Base-by-base conservation (phyloP, 2,329 filamentous ascomycete genomes). In the Mycosphaerella sp. region DNA sequence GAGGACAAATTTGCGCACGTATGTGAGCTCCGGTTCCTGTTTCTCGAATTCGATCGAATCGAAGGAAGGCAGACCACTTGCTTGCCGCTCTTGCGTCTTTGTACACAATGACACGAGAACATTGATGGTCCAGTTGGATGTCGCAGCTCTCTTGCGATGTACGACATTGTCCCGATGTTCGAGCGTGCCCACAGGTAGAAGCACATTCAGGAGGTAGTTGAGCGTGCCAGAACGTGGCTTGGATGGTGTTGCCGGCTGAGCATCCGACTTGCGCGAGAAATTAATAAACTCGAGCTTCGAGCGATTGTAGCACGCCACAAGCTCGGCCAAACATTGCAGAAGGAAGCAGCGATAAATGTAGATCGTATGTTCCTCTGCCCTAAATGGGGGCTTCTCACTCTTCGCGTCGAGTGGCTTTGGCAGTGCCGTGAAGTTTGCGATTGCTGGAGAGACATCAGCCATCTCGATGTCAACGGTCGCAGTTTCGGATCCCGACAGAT, bases 211-310 rank as follows among this genome's bases (percentile, higher is more conserved):
- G 36, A 98, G 78, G 66, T 98, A 98, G 70, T 97, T 96, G 59
- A 98, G 76, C 42, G 97, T 86, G 59, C 87, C 90, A 9, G 92
- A 91, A 40, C 93, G 84, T 53, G 93, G 93, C 71, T 97, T 97
- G 12, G 95, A 91, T 4, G 93, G 93, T 1, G 93, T 97, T 51
- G 83, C 84, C 9, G 85, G 85, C 62, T 89, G 85, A 43, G 89
- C 80, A 45, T 92, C 89, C 6, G 89, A 86, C 67, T 91, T 95
- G 57, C 92, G 85, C 62, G 95, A 97, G 74, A 96, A 98, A 70
- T 96, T 97, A 76, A 99, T 96, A 69, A 99, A 97, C 69, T 98
- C 95, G 42, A 98, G 83, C 77, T 99, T 99, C 7, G 90, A 89
- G 51, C 90, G 84, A 63, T 90, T 95, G 74, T 97, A 98, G 66